Evolutionary conservation across 352 stramenopile genomes (phyloP), one percentile per base, ranked within the genome.

Genomic region (Pythium monospermum): DNA sequence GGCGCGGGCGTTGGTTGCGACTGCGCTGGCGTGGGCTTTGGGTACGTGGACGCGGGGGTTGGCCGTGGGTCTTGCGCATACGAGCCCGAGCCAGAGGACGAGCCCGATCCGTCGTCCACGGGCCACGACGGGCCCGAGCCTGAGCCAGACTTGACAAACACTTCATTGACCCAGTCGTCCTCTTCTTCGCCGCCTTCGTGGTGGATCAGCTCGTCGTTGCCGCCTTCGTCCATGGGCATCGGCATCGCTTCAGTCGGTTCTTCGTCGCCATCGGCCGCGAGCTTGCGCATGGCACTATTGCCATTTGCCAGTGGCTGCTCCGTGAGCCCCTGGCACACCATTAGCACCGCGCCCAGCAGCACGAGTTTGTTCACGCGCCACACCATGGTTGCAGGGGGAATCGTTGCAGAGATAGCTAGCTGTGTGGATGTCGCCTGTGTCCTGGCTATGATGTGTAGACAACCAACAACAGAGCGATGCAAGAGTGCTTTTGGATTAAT

Each of bases 331-430:
- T 53, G 46, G 15, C 37, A 37, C 23, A 32, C 44, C 21, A 55
- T 19, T 16, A 55, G 18, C 45, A 61, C 7, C 11, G 46, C 53
- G 15, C n/a, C 45, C 21, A 54, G 19, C 27, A 61, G 45, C 38
- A 31, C 45, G 19, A 55, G 45, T 26, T 25, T 50, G 12, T 39
- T 41, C 28, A 22, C 18, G 18, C 38, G 25, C 45, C 31, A 45
- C 53, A 50, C 19, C 53, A 50, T 55, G 28, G 8, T 35, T 21
- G 23, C 12, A 31, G 7, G 19, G 10, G 18, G 39, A n/a, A n/a
- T n/a, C n/a, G n/a, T n/a, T n/a, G n/a, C n/a, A n/a, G n/a, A n/a
- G n/a, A n/a, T n/a, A n/a, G n/a, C n/a, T n/a, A n/a, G n/a, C n/a
- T n/a, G n/a, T n/a, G n/a, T n/a, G n/a, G n/a, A n/a, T n/a, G n/a